Base-by-base conservation (phyloP, 1,139 yeast genomes). In the Candida neerlandica region DNA sequence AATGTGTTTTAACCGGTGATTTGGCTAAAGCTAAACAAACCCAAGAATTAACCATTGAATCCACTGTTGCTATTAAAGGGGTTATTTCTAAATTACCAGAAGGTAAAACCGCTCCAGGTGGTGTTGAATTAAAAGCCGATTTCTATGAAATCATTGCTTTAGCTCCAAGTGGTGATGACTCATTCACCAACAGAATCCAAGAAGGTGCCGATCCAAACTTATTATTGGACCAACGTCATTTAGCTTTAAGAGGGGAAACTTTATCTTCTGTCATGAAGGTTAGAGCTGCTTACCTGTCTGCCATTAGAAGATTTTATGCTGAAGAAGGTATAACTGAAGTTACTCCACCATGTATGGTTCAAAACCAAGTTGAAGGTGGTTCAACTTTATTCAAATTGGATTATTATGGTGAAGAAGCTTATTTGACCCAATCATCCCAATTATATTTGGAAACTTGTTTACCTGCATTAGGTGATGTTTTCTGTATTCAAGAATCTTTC, bases 261-360 rank as follows among this genome's bases (percentile, higher is more conserved):
- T 76, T 95, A 56, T 82, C 96, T 51, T 86, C 94, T n/a, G 96
- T 95, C 42, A 87, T 95, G 95, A 89, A 88, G 69, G 99, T 95
- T 42, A 86, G 99, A 70, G 94, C 97, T 41, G 75, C 84, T 35
- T 78, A 91, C 52, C 75, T 94, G 63, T 75, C 75, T 47, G 76
- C 95, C 33, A 74, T 95, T 61, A 85, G 99, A 75, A 79, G 82
- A 58, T 87, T 88, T 53, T 92, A 80, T 65, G 76, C 70, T 32
- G 95, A 90, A 62, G 92, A 88, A 73, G 82, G 84, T 39, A 66
- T 91, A 51, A 75, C 84, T 43, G 99, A 95, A 77, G 97, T 95
- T 53, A 94, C 98, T 35, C 98, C 99, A 45, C 99, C 99, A 63
- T 92, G 98, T 74, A 92, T 95, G 98, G 99, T 95, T 51, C 99